A percentile compares a stretch with the other conserved stretches of the same genome.
Evolutionary conservation across 495 filamentous ascomycete genomes (phyloP).

Genomic region (Podospora sp.): DNA sequence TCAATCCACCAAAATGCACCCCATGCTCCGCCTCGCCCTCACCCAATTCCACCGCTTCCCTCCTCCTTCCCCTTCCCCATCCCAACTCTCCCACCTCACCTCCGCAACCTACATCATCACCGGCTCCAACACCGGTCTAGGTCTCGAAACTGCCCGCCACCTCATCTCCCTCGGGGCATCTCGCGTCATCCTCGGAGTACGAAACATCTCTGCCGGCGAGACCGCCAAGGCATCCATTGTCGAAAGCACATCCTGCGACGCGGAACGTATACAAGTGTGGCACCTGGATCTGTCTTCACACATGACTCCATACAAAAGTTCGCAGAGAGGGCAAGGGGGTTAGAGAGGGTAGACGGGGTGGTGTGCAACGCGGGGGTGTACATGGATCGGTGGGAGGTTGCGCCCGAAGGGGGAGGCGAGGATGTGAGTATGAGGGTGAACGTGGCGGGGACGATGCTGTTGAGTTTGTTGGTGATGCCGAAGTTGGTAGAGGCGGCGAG

Average conservation of each 20-base stretch:
- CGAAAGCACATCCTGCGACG: neutral
- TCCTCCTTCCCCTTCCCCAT: neutral
- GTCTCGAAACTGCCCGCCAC: slow-evolving; percentile 54
- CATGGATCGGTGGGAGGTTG: neutral
- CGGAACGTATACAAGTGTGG: slow-evolving; percentile 45
- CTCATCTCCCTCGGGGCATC: slow-evolving; percentile 44
- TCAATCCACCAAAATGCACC: neutral
- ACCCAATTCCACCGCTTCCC: slow-evolving; percentile 11
- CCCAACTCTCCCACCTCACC: too few species aligned
- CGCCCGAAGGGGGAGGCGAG: slow-evolving; percentile 14
- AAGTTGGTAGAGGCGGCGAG: neutral
- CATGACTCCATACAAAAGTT: slow-evolving; percentile 43
- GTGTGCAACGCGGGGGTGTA: slow-evolving; percentile 47
- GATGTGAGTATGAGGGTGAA: neutral
- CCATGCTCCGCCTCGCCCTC: neutral
- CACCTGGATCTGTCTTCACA: slow-evolving; percentile 30
- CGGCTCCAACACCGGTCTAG: slow-evolving; percentile 56
- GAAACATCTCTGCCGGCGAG: slow-evolving; percentile 19
- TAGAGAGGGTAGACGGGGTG: slow-evolving; percentile 44
- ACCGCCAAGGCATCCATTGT: neutral
- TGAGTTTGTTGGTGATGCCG: neutral
- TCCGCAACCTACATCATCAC: slow-evolving; percentile 54
- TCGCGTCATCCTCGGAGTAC: slow-evolving; percentile 53
- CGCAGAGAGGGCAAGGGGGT: slow-evolving; percentile 28
- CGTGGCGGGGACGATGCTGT: neutral